Conservation (phyloP, 2,329 filamentous ascomycete genomes). For the Apiospora saccharicola region DNA sequence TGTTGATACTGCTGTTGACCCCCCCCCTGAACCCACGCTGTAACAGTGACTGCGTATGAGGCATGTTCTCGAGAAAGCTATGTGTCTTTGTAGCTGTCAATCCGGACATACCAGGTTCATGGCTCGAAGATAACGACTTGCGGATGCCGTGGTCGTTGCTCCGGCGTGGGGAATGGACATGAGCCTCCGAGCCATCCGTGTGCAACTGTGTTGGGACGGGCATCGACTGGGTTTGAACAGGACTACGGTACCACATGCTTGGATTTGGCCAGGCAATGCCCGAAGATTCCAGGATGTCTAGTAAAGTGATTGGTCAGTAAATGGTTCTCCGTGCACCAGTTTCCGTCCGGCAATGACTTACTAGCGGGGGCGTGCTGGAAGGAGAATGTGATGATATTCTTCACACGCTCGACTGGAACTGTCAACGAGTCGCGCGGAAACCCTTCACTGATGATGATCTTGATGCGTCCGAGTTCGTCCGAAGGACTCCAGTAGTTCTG, state of each 20-base stretch:
- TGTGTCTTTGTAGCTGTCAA: conserved; percentile 32
- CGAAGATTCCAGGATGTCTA: conserved; percentile 76
- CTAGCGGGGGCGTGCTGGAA: conserved; percentile 85
- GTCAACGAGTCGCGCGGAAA: conserved; percentile 62
- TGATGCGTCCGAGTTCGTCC: conserved; percentile 78
- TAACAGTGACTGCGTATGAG: conserved; percentile 38
- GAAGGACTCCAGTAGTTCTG: conserved; percentile 76
- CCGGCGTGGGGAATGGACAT: conserved; percentile 68
- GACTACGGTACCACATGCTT: conserved; percentile 68
- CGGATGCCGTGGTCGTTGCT: conserved; percentile 36
- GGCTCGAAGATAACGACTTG: conserved; percentile 30
- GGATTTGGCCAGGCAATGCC: conserved; percentile 83
- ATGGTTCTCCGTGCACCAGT: background rate
- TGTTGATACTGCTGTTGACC: conserved; percentile 32
- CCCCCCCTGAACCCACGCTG: conserved; percentile 34
- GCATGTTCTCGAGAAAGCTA: conserved; percentile 38
- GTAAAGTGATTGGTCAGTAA: conserved; percentile 31
- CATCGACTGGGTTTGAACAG: conserved; percentile 48
- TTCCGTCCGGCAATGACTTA: conserved; percentile 49
- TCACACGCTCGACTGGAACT: conserved; percentile 69
- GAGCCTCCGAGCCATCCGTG: conserved; percentile 60
- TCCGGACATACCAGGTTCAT: conserved; percentile 31
- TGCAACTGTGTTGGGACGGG: conserved; percentile 49
- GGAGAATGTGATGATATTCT: conserved; percentile 79
- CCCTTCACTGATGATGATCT: conserved; percentile 77